Evolutionary conservation across 805 yeast genomes (phyloP), one percentile per base, ranked within the genome.

Genomic region (Metschnikowia similis): DNA sequence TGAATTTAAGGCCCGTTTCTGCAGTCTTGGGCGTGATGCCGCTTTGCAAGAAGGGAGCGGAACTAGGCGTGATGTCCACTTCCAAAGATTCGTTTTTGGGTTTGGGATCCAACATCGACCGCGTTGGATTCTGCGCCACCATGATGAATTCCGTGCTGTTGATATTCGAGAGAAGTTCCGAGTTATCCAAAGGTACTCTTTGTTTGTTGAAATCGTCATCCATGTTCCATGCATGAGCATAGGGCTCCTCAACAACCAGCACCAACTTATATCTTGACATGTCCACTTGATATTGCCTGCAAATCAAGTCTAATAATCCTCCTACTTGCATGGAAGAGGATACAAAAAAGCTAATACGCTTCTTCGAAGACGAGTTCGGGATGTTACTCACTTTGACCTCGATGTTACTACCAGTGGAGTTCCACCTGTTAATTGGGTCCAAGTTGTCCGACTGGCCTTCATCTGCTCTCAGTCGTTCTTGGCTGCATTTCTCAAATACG

Each of bases 51-150:
- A 58, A 62, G 6, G 65, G 56, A 4, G 60, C 47, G 1, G 63
- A 63, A 1, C 64, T 57, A 1, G 72, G 71, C 0, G 74, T 69
- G 11, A 67, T 67, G 10, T 61, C 63, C 6, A 56, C 55, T 34
- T 58, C 61, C 14, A 58, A 44, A 13, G 50, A 48, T 29, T 56
- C 56, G n/a, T 52, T 51, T 4, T 44, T 49, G 13, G 39, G 8
- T n/a, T 39, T 41, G 26, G 51, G 56, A 28, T 52, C 54, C 39
- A 48, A 40, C 59, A 56, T 54, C 28, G 55, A 53, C 35, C 49
- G 45, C 8, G 51, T 41, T 8, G 49, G 31, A n/a, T 45, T 49
- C n/a, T 48, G 35, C 14, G 41, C 62, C 1, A 61, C 55, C 48
- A 66, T 50, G 44, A 60, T 60, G 40, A 66, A 57, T 5, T 42